Percentiles rank a stretch among this genome's conserved stretches.
Conservation (phyloP, 2,329 filamentous ascomycete species). For the Karstenula rhodostoma region DNA sequence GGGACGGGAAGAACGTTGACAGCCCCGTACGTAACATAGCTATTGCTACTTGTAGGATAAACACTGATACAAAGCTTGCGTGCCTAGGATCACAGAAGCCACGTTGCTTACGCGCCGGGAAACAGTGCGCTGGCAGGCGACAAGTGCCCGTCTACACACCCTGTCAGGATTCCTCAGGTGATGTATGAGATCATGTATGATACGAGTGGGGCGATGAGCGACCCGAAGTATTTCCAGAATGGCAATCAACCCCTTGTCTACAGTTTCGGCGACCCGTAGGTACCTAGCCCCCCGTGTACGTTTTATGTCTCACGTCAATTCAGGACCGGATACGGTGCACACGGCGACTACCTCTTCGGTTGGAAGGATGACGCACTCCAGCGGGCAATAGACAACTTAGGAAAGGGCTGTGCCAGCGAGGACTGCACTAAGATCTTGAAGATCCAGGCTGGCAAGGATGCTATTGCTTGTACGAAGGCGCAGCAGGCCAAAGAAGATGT, state of each 20-base stretch:
- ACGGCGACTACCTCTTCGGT: conserved; percentile 34
- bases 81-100: conserved; percentile 63
- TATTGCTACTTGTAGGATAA: too few species aligned
- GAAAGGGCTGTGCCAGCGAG: conserved; percentile 27
- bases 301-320: conserved; percentile 7
- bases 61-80: too few species aligned
- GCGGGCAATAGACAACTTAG: conserved; percentile 29
- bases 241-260: conserved; percentile 41
- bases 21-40: conserved; percentile 33
- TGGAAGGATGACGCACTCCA: conserved; percentile 32
- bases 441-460: conserved; percentile 29
- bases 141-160: conserved; percentile 56
- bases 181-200: conserved; percentile 59
- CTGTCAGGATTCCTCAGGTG: conserved; percentile 56
- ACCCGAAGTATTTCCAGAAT: conserved; percentile 30
- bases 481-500: conserved; percentile 32
- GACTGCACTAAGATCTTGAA: conserved; percentile 26
- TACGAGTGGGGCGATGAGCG: conserved; percentile 32
- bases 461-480: conserved; percentile 30
- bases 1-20: conserved; percentile 67
- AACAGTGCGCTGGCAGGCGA: conserved; percentile 53
- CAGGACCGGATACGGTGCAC: conserved; percentile 32
- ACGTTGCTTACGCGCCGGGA: conserved; percentile 67
- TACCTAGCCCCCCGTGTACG: conserved; percentile 7
- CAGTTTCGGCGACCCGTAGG: conserved; percentile 52